These are phyloP conservation scores for Verbascum thapsus DNA, from an alignment of 257 asterid species.

Conservation along the genomic window DNA sequence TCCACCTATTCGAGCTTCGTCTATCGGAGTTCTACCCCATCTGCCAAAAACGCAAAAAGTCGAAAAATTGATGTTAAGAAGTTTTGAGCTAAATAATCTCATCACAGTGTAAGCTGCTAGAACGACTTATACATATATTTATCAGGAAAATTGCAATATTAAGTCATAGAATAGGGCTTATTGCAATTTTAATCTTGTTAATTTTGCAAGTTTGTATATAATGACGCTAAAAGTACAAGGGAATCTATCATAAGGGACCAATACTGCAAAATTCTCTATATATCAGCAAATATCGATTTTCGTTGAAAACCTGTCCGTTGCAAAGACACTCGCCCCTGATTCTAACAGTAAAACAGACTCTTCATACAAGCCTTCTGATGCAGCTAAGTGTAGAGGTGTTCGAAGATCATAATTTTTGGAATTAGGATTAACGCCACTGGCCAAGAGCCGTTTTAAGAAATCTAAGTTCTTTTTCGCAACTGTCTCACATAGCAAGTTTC, in stretches of 20 bases:
- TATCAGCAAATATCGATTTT: neutral
- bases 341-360: conserved; percentile 49
- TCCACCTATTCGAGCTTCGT: conserved; percentile 70
- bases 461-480: conserved; percentile 52
- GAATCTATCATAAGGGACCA: too few species aligned
- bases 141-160: too few species aligned
- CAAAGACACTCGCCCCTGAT: conserved; percentile 63
- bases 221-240: too few species aligned
- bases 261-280: too few species aligned
- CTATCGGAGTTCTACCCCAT: conserved; percentile 74
- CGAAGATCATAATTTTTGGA: conserved; percentile 63
- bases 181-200: too few species aligned
- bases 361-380: conserved; percentile 59
- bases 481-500: conserved; percentile 56
- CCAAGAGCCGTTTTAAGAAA: conserved; percentile 47
- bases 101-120: too few species aligned
- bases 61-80: conserved; percentile 3
- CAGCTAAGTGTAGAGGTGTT: conserved; percentile 73
- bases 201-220: too few species aligned
- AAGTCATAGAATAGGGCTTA: too few species aligned
- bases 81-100: neutral
- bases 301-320: conserved; percentile 56
- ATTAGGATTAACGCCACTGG: conserved; percentile 63
- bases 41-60: conserved; percentile 33
- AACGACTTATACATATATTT: too few species aligned